These are phyloP conservation scores for Penicillium mononematosum DNA, from an alignment of 495 filamentous ascomycete species.

Conservation along the genomic window DNA sequence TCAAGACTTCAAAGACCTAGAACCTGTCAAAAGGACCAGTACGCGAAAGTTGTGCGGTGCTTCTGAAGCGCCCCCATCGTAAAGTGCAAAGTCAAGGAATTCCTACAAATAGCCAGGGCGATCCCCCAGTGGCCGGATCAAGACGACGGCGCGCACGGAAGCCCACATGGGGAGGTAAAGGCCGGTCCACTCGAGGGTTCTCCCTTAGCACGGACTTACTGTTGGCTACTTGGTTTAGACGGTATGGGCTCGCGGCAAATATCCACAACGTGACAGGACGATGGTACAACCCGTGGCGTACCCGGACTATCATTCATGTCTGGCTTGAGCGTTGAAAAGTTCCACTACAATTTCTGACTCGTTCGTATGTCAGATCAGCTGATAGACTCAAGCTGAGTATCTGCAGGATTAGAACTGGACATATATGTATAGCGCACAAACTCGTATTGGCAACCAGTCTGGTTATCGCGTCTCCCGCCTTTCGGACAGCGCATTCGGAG, in stretches of 20 bases:
- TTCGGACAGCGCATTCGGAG: conserved; percentile 32
- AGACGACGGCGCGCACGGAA: conserved; percentile 18
- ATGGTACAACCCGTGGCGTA: conserved; percentile 6
- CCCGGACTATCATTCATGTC: conserved; percentile 7
- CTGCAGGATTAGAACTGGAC: background rate
- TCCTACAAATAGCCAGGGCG: conserved; percentile 12
- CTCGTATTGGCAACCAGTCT: conserved; percentile 1
- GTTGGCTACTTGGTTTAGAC: conserved; percentile 5
- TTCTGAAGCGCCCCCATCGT: conserved; percentile 14
- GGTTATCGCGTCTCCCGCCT: conserved; percentile 24
- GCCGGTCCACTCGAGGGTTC: conserved; percentile 16
- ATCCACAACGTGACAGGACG: conserved; percentile 16
- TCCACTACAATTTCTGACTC: background rate
- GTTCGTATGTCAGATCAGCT: conserved; percentile 7
- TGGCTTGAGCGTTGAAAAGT: conserved; percentile 1
- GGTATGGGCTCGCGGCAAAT: conserved; percentile 19
- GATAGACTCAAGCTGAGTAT: conserved; percentile 14
- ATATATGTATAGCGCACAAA: background rate
- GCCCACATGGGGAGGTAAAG: conserved; percentile 13
- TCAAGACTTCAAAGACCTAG: conserved; percentile 20
- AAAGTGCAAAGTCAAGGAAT: conserved; percentile 15
- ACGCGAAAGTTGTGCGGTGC: conserved; percentile 15
- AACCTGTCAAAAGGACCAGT: conserved; percentile 14
- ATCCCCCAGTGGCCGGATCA: conserved; percentile 1
- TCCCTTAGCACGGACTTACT: conserved; percentile 11